Evolutionary conservation across 106 monocot species (phyloP).

Genomic region (Alisma plantagoaquatica): DNA sequence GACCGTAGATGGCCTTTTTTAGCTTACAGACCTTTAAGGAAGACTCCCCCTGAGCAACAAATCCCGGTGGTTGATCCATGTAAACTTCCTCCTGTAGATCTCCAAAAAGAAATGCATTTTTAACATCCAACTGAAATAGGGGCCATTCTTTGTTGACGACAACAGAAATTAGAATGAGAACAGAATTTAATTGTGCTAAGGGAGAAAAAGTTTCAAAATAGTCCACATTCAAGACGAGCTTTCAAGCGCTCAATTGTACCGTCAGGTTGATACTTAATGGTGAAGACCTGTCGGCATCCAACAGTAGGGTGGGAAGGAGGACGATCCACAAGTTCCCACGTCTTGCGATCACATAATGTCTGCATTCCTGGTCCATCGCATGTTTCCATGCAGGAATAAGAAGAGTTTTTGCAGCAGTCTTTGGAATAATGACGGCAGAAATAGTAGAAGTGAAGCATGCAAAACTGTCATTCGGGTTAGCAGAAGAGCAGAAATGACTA

Average conservation of each 20-base stretch:
- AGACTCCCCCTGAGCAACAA: background rate
- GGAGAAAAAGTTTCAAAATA: background rate
- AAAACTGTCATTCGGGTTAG: too few species aligned
- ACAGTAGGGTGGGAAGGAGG: background rate
- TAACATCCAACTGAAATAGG: background rate
- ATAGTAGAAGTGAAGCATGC: too few species aligned
- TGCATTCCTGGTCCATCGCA: too few species aligned
- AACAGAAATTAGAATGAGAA: background rate
- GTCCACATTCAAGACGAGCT: background rate
- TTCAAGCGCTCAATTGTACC: background rate
- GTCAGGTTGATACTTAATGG: background rate
- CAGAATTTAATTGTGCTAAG: background rate
- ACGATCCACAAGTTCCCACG: background rate
- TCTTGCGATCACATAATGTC: background rate
- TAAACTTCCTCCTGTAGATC: background rate
- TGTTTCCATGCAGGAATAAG: too few species aligned
- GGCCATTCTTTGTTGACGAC: background rate
- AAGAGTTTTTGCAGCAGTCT: too few species aligned
- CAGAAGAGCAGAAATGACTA: too few species aligned
- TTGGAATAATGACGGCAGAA: too few species aligned
- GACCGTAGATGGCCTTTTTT: background rate
- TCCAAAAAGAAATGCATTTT: background rate
- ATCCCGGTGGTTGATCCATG: background rate
- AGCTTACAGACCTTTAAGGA: background rate
- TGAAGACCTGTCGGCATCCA: background rate